Percentiles rank a stretch among this genome's conserved stretches.
Evolutionary conservation across 2,329 filamentous ascomycete genomes (phyloP).

Genomic region (Epichloe scottii): DNA sequence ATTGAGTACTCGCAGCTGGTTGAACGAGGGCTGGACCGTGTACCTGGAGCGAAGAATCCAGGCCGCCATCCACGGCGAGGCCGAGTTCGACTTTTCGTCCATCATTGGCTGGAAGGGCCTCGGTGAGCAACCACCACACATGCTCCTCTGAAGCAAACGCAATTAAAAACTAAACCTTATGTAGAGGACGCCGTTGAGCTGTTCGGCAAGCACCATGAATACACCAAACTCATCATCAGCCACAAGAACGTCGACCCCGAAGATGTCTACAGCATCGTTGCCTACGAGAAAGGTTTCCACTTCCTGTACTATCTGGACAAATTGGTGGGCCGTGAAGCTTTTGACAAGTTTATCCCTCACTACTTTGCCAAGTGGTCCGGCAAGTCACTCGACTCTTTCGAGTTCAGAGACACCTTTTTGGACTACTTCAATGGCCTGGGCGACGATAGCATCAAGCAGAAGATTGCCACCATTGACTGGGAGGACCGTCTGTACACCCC

Average conservation of each 20-base stretch:
- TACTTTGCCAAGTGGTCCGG: slow-evolving; percentile 80
- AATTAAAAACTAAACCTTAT: background rate
- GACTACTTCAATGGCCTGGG: slow-evolving; percentile 62
- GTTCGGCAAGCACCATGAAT: slow-evolving; percentile 76
- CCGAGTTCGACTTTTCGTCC: slow-evolving; percentile 83
- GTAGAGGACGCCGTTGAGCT: slow-evolving; percentile 62
- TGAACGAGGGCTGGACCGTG: slow-evolving; percentile 79
- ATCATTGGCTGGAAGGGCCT: slow-evolving; percentile 94
- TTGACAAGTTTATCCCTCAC: slow-evolving; percentile 89
- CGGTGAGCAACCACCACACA: slow-evolving; percentile 24
- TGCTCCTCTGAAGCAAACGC: background rate
- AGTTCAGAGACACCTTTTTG: slow-evolving; percentile 82
- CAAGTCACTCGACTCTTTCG: slow-evolving; percentile 83
- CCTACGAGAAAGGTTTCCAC: slow-evolving; percentile 94
- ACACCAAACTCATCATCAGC: slow-evolving; percentile 80
- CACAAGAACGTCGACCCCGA: slow-evolving; percentile 88
- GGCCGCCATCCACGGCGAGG: slow-evolving; percentile 65
- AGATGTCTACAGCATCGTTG: slow-evolving; percentile 83
- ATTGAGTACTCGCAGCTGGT: slow-evolving; percentile 34
- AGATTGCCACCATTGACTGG: slow-evolving; percentile 72
- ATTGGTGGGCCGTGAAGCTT: slow-evolving; percentile 71
- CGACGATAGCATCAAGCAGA: slow-evolving; percentile 50
- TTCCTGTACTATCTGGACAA: slow-evolving; percentile 87
- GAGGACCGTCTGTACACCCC: slow-evolving; percentile 79
- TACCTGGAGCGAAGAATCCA: slow-evolving; percentile 84